A percentile compares a stretch with the other conserved stretches of the same genome.
Conservation (phyloP, 2,329 filamentous ascomycete genomes). For the Orbilia ellipsospora region DNA sequence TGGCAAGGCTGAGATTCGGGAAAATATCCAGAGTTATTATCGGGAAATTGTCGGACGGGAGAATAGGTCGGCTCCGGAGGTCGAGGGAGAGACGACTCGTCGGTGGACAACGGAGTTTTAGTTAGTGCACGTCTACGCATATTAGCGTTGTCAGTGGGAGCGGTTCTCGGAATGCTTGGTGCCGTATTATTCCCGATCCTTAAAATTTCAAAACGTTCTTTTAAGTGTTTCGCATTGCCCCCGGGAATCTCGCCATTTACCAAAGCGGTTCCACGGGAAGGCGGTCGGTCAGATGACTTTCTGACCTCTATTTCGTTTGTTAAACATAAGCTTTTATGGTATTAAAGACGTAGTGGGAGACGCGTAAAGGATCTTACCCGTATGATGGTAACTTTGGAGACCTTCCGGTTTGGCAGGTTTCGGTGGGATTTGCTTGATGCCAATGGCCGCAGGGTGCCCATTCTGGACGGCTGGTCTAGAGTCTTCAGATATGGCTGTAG, state of each 20-base stretch:
- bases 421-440: slow-evolving; percentile 56
- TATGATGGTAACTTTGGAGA: slow-evolving; percentile 65
- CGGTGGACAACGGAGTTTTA: slow-evolving; percentile 22
- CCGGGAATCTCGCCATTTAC: slow-evolving; percentile 13
- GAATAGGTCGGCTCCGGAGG: slow-evolving; percentile 80
- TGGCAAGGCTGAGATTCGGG: slow-evolving; percentile 36
- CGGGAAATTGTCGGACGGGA: slow-evolving; percentile 74
- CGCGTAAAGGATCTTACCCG: slow-evolving; percentile 65
- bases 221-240: slow-evolving; percentile 58
- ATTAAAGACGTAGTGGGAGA: not conserved
- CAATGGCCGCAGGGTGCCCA: slow-evolving; percentile 33
- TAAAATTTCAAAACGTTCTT: slow-evolving; percentile 40
- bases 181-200: slow-evolving; percentile 7
- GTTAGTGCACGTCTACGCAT: slow-evolving; percentile 18
- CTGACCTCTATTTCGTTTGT: slow-evolving; percentile 55
- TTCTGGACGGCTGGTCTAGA: slow-evolving; percentile 45
- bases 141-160: slow-evolving; percentile 17
- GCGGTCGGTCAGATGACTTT: slow-evolving; percentile 65
- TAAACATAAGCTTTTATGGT: not conserved
- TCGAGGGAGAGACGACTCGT: slow-evolving; percentile 25
- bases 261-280: slow-evolving; percentile 65
- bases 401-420: slow-evolving; percentile 63
- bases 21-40: slow-evolving; percentile 26
- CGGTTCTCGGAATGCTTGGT: not conserved
- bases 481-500: slow-evolving; percentile 27